Base-by-base conservation (phyloP, 2,329 filamentous ascomycete species). In the Neobulgaria alba region DNA sequence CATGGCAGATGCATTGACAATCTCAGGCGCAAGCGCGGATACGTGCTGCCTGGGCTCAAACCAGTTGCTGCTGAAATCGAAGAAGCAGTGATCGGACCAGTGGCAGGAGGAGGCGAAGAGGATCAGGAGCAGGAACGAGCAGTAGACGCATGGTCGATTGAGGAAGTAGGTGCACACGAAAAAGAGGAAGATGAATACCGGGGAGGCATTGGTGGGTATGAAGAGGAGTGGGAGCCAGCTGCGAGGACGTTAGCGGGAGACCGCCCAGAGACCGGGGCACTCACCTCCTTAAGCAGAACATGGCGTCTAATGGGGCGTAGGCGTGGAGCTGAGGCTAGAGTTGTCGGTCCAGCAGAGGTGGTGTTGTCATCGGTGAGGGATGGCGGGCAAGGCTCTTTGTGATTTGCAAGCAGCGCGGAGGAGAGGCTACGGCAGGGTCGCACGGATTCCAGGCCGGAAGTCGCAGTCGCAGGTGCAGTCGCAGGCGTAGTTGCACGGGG, bases 111-210 rank as follows among this genome's bases (percentile, higher is more conserved):
- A 93, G 52, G 89, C 75, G 69, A 95, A 94, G 54, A 98, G 86
- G 55, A 96, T 88, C 51, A 95, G 75, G 36, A 98, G 85, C 39
- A 98, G 82, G 47, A 95, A 80, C 46, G 88, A 95, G 75, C 92
- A 98, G 73, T 98, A 98, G 55, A 95, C 82, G 69, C 92, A 98
- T 39, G 92, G 92, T 41, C 90, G 82, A 67, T 95, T 94, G 56
- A 98, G 80, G 66, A 94, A 85, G 71, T 95, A 96, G 51, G 89
- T 95, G 63, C 89, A 87, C 51, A 87, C 73, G 68, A 98, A 82
- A 72, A 92, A 87, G 65, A 87, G 76, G 66, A 90, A 77, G 61
- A 92, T 85, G 68, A 90, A 89, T 57, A 85, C 75, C 18, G 85
- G 85, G 43, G 84, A 88, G 53, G 85, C 83, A 62, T 89, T 88